A percentile compares a stretch with the other conserved stretches of the same genome.
Evolutionary conservation across 768 basidiomycete species (phyloP).

Genomic region (Trametopsis cervina): DNA sequence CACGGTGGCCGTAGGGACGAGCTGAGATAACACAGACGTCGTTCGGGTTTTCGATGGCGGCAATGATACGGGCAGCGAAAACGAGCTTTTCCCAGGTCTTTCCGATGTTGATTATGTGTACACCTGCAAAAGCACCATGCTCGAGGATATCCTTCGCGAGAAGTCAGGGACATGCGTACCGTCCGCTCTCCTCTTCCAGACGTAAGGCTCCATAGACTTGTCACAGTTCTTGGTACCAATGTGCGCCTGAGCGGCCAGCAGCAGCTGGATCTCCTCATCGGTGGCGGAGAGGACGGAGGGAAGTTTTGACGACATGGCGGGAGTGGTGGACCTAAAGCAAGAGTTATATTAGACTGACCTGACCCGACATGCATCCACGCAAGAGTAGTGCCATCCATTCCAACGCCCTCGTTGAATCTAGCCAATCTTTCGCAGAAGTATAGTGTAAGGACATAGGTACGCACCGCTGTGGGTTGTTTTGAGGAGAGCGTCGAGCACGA

Average conservation of each 20-base stretch:
- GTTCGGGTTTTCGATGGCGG: slow-evolving; percentile 95
- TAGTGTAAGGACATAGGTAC: slow-evolving; percentile 21
- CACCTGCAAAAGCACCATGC: slow-evolving; percentile 47
- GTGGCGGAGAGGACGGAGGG: slow-evolving; percentile 90
- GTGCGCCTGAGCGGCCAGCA: slow-evolving; percentile 93
- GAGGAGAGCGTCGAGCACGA: slow-evolving; percentile 31
- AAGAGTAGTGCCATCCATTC: slow-evolving; percentile 27
- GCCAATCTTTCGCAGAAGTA: slow-evolving; percentile 22
- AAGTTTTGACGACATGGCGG: slow-evolving; percentile 88
- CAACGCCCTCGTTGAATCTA: slow-evolving; percentile 18
- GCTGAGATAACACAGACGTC: slow-evolving; percentile 98
- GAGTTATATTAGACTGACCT: slow-evolving; percentile 20
- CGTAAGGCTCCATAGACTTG: slow-evolving; percentile 97
- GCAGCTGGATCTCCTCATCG: slow-evolving; percentile 95
- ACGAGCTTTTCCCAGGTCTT: slow-evolving; percentile 99
- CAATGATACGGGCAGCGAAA: slow-evolving; percentile 94
- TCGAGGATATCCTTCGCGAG: not conserved
- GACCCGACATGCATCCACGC: slow-evolving; percentile 31
- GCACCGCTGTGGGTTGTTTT: slow-evolving; percentile 34
- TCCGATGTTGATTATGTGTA: slow-evolving; percentile 96
- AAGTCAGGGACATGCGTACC: slow-evolving; percentile 47
- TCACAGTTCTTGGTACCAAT: slow-evolving; percentile 99
- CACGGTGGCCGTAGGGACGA: slow-evolving; percentile 98
- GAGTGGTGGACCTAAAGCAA: slow-evolving; percentile 23
- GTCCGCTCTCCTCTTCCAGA: slow-evolving; percentile 94